Conservation (phyloP, 805 yeast genomes). For the Candida maltosa region DNA sequence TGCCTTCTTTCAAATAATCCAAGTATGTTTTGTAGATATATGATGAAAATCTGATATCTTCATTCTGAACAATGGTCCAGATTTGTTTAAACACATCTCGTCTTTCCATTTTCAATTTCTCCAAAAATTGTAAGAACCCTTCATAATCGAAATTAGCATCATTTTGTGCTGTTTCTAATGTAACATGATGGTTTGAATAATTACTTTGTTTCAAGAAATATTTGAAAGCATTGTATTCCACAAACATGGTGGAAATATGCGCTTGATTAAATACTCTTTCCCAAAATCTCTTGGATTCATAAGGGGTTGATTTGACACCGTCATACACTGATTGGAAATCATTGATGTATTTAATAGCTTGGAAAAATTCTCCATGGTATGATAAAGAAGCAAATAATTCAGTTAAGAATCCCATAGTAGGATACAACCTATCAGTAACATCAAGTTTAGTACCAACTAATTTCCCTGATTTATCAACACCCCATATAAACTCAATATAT, state of each 20-base stretch:
- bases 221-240: constrained; percentile 22
- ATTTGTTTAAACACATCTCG: constrained; percentile 22
- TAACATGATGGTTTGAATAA: background rate
- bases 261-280: constrained; percentile 35
- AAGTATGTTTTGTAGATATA: constrained; percentile 21
- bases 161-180: constrained; percentile 25
- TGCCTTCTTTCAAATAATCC: constrained; percentile 20
- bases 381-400: constrained; percentile 32
- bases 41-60: constrained; percentile 18
- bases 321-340: constrained; percentile 30
- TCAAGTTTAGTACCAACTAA: constrained; percentile 5
- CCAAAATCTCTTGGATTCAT: constrained; percentile 28
- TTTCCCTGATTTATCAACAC: constrained; percentile 24
- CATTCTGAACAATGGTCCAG: constrained; percentile 32
- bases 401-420: constrained; percentile 20
- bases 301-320: constrained; percentile 15
- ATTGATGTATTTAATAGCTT: constrained; percentile 32
- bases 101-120: constrained; percentile 23
- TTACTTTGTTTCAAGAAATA: constrained; percentile 19
- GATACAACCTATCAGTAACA: constrained; percentile 18
- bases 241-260: constrained; percentile 28
- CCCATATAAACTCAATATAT: constrained; percentile 29
- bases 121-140: constrained; percentile 25
- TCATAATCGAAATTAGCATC: constrained; percentile 38
- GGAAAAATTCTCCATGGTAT: constrained; percentile 26